Percentiles rank a stretch among this genome's conserved stretches.
Conservation (phyloP, 352 stramenopile genomes). For the Globisporangium camurandrum region DNA sequence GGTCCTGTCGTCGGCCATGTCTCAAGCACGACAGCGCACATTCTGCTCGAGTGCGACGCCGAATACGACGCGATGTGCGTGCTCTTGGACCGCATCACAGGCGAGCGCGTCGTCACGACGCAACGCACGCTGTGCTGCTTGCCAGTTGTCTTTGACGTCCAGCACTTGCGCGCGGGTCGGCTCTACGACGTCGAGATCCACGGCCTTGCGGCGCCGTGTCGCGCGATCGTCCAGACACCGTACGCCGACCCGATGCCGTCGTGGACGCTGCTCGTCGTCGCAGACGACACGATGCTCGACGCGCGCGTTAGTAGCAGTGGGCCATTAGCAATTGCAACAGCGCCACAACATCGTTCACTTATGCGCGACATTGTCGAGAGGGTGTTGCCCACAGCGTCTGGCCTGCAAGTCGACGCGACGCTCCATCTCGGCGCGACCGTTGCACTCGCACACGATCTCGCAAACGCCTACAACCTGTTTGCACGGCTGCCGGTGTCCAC, state of each 20-base stretch:
- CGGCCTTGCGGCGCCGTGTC: conserved; percentile 10
- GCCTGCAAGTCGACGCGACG: conserved; percentile 20
- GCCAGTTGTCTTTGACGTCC: conserved; percentile 26
- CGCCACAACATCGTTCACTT: conserved; percentile 11
- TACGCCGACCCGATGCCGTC: conserved; percentile 5
- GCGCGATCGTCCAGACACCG: conserved; percentile 6
- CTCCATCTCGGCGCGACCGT: conserved; percentile 29
- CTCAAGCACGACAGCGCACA: conserved; percentile 15
- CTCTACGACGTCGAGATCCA: conserved; percentile 33
- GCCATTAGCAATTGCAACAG: too few species aligned
- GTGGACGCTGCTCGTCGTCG: conserved; percentile 10
- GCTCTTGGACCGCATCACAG: conserved; percentile 26
- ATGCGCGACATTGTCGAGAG: conserved; percentile 23
- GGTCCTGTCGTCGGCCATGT: conserved; percentile 40
- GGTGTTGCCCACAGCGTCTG: conserved; percentile 15
- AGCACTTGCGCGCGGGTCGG: conserved; percentile 19
- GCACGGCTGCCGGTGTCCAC: not conserved
- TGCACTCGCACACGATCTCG: conserved; percentile 27
- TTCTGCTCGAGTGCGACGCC: conserved; percentile 36
- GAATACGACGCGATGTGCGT: conserved; percentile 29
- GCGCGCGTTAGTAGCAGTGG: too few species aligned
- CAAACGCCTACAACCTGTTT: conserved; percentile 12
- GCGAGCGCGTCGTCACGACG: conserved; percentile 6
- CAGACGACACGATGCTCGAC: conserved; percentile 8
- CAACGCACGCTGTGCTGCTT: conserved; percentile 8